These are phyloP conservation scores for Mycena vulgaris DNA, from an alignment of 768 basidiomycete genomes.

Conservation along the genomic window DNA sequence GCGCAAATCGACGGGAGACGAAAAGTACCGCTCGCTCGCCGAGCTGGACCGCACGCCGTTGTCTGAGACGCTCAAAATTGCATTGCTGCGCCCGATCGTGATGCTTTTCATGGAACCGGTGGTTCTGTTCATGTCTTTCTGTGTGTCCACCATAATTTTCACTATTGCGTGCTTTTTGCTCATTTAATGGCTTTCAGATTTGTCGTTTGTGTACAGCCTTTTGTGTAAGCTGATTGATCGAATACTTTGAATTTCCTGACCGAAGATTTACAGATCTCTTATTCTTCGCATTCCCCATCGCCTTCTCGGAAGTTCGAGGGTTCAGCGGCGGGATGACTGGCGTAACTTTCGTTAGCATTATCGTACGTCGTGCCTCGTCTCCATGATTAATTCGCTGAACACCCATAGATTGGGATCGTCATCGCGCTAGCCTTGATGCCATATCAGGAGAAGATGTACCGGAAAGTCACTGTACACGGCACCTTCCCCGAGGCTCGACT, in stretches of 20 bases:
- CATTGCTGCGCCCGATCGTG: slow-evolving; percentile 55
- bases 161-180: too few relatives aligned
- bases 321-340: slow-evolving; percentile 58
- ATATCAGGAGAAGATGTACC: slow-evolving; percentile 53
- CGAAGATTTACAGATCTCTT: slow-evolving; percentile 48
- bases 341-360: slow-evolving; percentile 61
- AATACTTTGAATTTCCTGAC: neutral
- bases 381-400: neutral
- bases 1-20: slow-evolving; percentile 57
- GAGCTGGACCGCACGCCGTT: slow-evolving; percentile 56
- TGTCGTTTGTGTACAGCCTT: slow-evolving; percentile 61
- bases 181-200: slow-evolving; percentile 45
- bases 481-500: slow-evolving; percentile 61
- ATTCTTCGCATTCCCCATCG: slow-evolving; percentile 63
- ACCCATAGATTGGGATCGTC: slow-evolving; percentile 52
- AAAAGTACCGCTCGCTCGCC: slow-evolving; percentile 52
- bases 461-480: slow-evolving; percentile 49
- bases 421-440: slow-evolving; percentile 50
- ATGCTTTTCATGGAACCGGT: slow-evolving; percentile 64
- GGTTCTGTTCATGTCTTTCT: slow-evolving; percentile 60
- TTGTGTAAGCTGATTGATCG: slow-evolving; percentile 44
- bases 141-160: slow-evolving; percentile 40
- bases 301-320: slow-evolving; percentile 57
- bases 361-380: slow-evolving; percentile 45
- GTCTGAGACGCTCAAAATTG: slow-evolving; percentile 52